Evolutionary conservation across 2,329 filamentous ascomycete genomes (phyloP), one percentile per base, ranked within the genome.

Genomic region (Clonostachys byssicola): DNA sequence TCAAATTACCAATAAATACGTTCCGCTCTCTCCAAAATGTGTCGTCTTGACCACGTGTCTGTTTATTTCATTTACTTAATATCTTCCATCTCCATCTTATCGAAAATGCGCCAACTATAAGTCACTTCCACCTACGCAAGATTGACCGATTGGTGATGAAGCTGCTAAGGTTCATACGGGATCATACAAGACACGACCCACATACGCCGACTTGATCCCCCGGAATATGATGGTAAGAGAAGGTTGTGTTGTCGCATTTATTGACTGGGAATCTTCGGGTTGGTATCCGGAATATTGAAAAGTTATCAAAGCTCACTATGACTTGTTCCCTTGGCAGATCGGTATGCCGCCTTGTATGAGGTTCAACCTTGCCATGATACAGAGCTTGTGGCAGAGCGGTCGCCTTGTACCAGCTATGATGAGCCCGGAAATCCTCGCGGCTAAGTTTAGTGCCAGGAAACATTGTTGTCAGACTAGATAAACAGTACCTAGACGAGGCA

Each of bases 221-320:
- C 51, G 55, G 35, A 63, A 63, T 42, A 60, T 63, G n/a, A 58
- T 64, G 5, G 55, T 63, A 6, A 50, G 48, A 6, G 30, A 46
- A 8, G 56, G 56, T 10, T 58, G 52, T 16, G 49, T 64, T 6
- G 54, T 49, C 41, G 59, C 56, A 5, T 56, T 62, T n/a, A 54
- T 65, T 39, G 60, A 64, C 44, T 64, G 60, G 59, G 61, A 36
- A 5, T 60, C 60, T 52, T 49, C 66, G 4, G 66, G 67, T 46
- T 65, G 61, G 58, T 63, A 63, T 49, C 61, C 60, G 2, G 60
- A 63, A 45, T 62, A 63, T 49, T 64, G 58, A 61, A 60, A 63
- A 47, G 60, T 56, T 14, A 59, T 56, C 12, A 62, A 56, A 53
- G 56, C 55, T 41, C 54, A 61, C 49, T 63, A 56, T 34, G 51